These are phyloP conservation scores for Thamnidium elegans DNA, from an alignment of 192 early-diverging fungal species.

Conservation along the genomic window DNA sequence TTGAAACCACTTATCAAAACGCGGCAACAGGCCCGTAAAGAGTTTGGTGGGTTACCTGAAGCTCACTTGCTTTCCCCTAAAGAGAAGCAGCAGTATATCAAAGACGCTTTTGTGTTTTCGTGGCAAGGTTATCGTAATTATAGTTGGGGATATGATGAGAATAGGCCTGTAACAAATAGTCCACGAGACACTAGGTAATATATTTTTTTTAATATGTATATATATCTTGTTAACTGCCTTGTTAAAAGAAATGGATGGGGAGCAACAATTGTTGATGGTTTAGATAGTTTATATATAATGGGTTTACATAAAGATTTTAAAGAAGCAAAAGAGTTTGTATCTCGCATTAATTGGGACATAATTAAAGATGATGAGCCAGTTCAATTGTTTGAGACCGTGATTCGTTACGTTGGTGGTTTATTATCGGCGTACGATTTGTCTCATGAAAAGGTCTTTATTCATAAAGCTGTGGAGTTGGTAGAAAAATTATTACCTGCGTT, in stretches of 20 bases:
- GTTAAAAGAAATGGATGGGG: constrained; percentile 55
- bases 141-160: constrained; percentile 81
- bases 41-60: constrained; percentile 11
- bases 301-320: constrained; percentile 76
- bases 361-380: constrained; percentile 37
- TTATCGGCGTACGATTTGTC: constrained; percentile 84
- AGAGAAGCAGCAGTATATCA: constrained; percentile 48
- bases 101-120: constrained; percentile 59
- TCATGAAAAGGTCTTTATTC: constrained; percentile 60
- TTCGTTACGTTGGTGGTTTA: constrained; percentile 79
- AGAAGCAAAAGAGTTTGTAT: constrained; percentile 65
- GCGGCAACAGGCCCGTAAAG: background rate
- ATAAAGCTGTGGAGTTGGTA: constrained; percentile 69
- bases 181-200: constrained; percentile 32
- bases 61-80: background rate
- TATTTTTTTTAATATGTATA: constrained; percentile 8
- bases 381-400: constrained; percentile 83
- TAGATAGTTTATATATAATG: constrained; percentile 90
- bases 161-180: constrained; percentile 38
- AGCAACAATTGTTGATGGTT: constrained; percentile 78
- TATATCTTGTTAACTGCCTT: background rate
- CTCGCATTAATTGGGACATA: constrained; percentile 53
- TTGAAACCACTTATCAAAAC: background rate
- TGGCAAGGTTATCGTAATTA: constrained; percentile 77
- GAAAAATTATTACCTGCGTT: constrained; percentile 72